Base-by-base conservation (phyloP, 1,139 yeast species). In the Blastobotrys buckinghamii region DNA sequence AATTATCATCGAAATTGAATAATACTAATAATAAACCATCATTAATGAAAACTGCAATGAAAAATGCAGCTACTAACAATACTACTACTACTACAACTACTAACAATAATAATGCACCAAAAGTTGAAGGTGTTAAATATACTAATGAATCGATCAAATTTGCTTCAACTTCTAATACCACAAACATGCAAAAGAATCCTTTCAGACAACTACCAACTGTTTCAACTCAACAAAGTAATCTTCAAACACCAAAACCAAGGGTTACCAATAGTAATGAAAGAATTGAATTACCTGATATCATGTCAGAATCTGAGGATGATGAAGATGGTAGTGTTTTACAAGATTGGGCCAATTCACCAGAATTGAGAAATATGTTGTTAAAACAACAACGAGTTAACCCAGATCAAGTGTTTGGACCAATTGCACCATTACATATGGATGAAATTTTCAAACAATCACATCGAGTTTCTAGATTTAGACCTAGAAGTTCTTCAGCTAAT, bases 321-420 rank as follows among this genome's bases (percentile, higher is more conserved):
- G 77, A 73, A 16, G 73, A 72, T 10, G 74, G 75, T 12, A 70
- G 71, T 43, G 75, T 81, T 7, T 63, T 84, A 35, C 77, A 79
- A 51, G 77, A 76, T 36, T 86, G 95, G 95, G 95, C 92, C 1
- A 74, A 76, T 50, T 75, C 87, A 0, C 84, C 87, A 1, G 81
- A 76, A 52, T 69, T 84, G 42, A 74, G 76, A 38, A 69, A 69
- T 47, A 69, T 76, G 36, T 70, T 87, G 39, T 64, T 74, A 40
- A 68, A 72, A 43, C 95, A 86, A 62, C 79, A 77, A 53, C 65
- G 68, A 17, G 69, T 83, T 50, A 84, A 89, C 61, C 96, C 96
- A 0, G 79, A 75, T 48, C 63, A 74, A 3, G 77, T 89, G 1
- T 89, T 90, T 71, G 96, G 96, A 0, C 84, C 86, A 13, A 76